Base-by-base conservation (phyloP, 768 basidiomycete species). In the Serendipita sp. region DNA sequence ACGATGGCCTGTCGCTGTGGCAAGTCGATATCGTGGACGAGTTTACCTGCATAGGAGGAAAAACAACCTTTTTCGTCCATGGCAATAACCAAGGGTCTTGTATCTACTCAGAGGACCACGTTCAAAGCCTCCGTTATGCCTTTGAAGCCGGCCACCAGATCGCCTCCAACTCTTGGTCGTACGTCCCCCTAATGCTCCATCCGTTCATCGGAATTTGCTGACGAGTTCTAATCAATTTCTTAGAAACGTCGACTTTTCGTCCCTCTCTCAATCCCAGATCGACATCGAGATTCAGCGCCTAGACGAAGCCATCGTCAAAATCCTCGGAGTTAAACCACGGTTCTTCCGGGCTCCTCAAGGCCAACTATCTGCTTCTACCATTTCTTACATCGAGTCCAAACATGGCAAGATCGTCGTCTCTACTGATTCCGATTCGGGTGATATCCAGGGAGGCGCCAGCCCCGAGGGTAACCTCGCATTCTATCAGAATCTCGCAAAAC, bases 231-330 rank as follows among this genome's bases (percentile, higher is more conserved):
- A 46, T 18, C 45, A 46, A 18, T 46, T 13, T 24, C 1, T 13
- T 46, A 51, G 48, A 37, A 37, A 60, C 2, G 56, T 38, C 28
- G 56, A 60, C 37, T 28, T 60, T n/a, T 28, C 18, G 4, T 34
- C 56, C 30, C 18, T 60, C 28, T 28, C 56, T 4, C 16, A 60
- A 8, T 24, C 56, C 16, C 56, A 60, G 35, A 60, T 60, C 35
- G 56, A 60, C 35, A 30, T 28, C 16, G 28, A 60, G 30, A 60
- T 60, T 60, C 28, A 60, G 56, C 28, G 56, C 16, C 18, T 60
- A n/a, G 56, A 60, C 56, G 56, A 60, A 38, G 56, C 56, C 56
- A 38, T 60, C 32, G 35, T 60, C 56, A 60, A 60, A 2, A 60
- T 60, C 35, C 56, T 60, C 37, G 56, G 56, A 4, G 56, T 60